Conservation (phyloP, 140 eudicot genomes). For the Senecio squalidus region DNA sequence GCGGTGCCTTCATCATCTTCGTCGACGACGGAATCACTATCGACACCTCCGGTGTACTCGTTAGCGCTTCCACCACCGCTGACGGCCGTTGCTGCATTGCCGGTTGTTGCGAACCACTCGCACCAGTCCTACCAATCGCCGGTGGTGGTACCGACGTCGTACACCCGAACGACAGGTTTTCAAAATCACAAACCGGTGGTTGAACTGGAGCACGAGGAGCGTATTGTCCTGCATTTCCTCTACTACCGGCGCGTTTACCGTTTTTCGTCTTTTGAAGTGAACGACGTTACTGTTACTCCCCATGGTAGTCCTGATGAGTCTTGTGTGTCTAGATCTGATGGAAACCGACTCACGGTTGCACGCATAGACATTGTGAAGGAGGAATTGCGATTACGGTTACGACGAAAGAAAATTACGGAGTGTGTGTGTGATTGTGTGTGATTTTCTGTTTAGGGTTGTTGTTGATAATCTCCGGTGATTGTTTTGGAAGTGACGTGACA, state of each 20-base stretch:
- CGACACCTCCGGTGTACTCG: no score
- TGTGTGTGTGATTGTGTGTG: constrained; percentile 17
- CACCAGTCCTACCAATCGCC: no score
- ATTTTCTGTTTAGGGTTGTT: not conserved
- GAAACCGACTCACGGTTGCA: constrained; percentile 69
- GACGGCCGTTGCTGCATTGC: constrained; percentile 20
- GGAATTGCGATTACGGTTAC: not conserved
- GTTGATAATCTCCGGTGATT: constrained; percentile 26
- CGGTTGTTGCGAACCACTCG: constrained; percentile 8
- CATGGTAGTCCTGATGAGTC: constrained; percentile 81
- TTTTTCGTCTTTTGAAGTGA: constrained; percentile 80
- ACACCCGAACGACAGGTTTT: constrained; percentile 12
- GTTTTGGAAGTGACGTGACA: constrained; percentile 14
- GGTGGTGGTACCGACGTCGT: constrained; percentile 10
- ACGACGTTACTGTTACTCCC: constrained; percentile 88
- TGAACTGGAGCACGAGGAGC: not conserved
- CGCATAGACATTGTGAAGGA: constrained; percentile 99
- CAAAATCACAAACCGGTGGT: not conserved
- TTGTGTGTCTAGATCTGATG: constrained; percentile 53
- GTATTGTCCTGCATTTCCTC: constrained; percentile 18
- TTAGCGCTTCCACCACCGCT: not conserved
- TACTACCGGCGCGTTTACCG: constrained; percentile 42
- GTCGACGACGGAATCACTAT: constrained; percentile 36
- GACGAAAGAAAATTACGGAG: not conserved
- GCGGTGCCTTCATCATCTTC: constrained; percentile 34